Base-by-base conservation (phyloP, 768 basidiomycete genomes). In the Macrolepiota dolichaula region DNA sequence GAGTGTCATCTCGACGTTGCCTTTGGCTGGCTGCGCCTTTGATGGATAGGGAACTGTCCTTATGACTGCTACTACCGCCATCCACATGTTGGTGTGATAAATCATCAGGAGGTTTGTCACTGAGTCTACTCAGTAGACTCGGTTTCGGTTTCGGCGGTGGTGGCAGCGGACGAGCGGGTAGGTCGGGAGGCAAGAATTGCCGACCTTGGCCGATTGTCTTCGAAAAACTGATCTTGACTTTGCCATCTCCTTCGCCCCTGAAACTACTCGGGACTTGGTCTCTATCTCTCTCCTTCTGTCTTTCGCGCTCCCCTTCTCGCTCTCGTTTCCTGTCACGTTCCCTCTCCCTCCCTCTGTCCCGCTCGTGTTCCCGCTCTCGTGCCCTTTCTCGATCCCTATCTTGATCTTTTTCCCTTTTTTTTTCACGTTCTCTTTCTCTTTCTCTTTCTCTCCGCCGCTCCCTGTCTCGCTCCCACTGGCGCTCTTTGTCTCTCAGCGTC, bases 401-500 rank as follows among this genome's bases (percentile, higher is more conserved):
- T 55, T 44, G 50, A 55, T 25, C 64, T 53, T 25, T 54, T 51
- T 38, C 51, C 62, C 44, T 44, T 13, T 47, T 42, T 13, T 57
- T 44, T 25, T 46, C 49, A 15, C 44, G 59, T 42, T 55, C 54
- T 54, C 66, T 61, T 19, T 66, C 65, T 44, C 65, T 61, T 6
- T 64, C 65, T 46, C 70, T 64, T 37, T 68, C 60, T 55, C 73
- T 66, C 40, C 66, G 57, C 32, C 49, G 17, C 24, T 44, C 64
- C 57, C 51, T 55, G 19, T 62, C 62, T 25, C 63, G 57, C 19
- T 62, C 66, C 51, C 64, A 68, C 36, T 24, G 47, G 12, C 47
- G 47, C 6, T 42, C 32, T 49, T 50, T 47, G 55, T 24, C 38
- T 75, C 64, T 76, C 80, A 38, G 69, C 54, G 9, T 61, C 52